Evolutionary conservation across 139 green algal species (phyloP).

Genomic region (Pseudopediastrum boryanum): DNA sequence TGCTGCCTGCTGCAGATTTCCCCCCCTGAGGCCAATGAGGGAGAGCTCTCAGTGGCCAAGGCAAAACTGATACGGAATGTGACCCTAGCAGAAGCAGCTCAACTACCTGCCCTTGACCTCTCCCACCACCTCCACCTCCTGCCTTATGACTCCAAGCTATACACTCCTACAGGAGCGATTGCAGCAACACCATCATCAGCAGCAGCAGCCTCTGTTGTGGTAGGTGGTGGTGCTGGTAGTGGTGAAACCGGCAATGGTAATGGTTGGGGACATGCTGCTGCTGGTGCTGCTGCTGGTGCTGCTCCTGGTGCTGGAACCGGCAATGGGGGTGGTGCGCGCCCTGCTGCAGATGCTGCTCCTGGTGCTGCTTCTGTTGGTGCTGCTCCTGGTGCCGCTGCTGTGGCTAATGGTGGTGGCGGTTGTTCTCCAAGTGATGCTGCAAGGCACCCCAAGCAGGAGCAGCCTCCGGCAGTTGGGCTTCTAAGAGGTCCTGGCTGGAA

Average conservation of each 20-base stretch:
- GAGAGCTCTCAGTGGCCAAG: slow-evolving; percentile 34
- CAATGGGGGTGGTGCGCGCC: too few species aligned
- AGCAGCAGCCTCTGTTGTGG: too few species aligned
- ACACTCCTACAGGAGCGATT: too few species aligned
- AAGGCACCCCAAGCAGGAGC: not conserved
- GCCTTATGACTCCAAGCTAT: not conserved
- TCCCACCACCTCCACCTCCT: slow-evolving; percentile 15
- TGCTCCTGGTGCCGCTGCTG: not conserved
- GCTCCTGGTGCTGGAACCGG: too few species aligned
- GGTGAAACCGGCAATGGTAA: too few species aligned
- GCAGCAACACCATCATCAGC: too few species aligned
- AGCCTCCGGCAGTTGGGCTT: too few species aligned
- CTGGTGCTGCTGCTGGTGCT: too few species aligned
- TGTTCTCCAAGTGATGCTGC: too few species aligned
- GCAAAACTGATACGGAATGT: slow-evolving; percentile 17
- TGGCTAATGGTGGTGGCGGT: not conserved
- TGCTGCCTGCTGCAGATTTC: not conserved
- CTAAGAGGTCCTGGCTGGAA: too few species aligned
- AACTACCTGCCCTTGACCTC: not conserved
- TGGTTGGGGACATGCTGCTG: too few species aligned
- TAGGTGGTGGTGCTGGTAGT: too few species aligned
- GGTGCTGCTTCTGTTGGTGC: not conserved
- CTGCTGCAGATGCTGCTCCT: not conserved
- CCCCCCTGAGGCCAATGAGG: slow-evolving; percentile 20
- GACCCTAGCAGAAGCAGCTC: slow-evolving; percentile 9